Evolutionary conservation across 2,329 filamentous ascomycete species (phyloP).

Genomic region (Dactylellina drechsleri): DNA sequence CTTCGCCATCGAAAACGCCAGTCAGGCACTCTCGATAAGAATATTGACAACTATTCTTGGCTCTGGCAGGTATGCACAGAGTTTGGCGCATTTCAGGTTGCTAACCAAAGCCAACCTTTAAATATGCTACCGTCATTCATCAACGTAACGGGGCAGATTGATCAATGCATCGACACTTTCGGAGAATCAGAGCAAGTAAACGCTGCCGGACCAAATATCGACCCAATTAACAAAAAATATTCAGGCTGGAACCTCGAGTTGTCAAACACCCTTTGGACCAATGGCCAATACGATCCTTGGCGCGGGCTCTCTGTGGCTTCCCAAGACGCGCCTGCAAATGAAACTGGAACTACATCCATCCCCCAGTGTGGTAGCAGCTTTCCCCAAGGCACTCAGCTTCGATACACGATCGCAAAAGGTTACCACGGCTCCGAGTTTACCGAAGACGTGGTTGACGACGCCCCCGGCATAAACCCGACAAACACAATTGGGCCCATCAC

Average conservation of each 20-base stretch:
- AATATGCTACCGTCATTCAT: slow-evolving; percentile 58
- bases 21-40: slow-evolving; percentile 8
- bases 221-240: slow-evolving; percentile 61
- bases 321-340: slow-evolving; percentile 59
- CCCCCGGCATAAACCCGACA: slow-evolving; percentile 19
- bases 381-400: slow-evolving; percentile 37
- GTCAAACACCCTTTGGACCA: slow-evolving; percentile 63
- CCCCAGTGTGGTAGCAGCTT: slow-evolving; percentile 52
- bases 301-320: slow-evolving; percentile 61
- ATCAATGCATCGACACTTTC: slow-evolving; percentile 63
- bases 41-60: slow-evolving; percentile 54
- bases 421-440: slow-evolving; percentile 56
- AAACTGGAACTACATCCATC: slow-evolving; percentile 53
- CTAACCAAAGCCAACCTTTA: slow-evolving; percentile 48
- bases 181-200: slow-evolving; percentile 58
- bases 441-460: slow-evolving; percentile 30
- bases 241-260: slow-evolving; percentile 63
- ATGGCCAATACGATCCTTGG: slow-evolving; percentile 64
- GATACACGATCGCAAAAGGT: slow-evolving; percentile 54
- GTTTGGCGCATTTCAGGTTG: slow-evolving; percentile 59
- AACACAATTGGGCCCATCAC: slow-evolving; percentile 27
- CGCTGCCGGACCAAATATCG: slow-evolving; percentile 60
- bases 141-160: slow-evolving; percentile 60
- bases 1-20: slow-evolving; percentile 18
- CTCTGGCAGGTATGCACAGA: slow-evolving; percentile 60